Evolutionary conservation across 2,329 filamentous ascomycete species (phyloP), one percentile per base, ranked within the genome.

Genomic region (Purpureocillium lavendulum): DNA sequence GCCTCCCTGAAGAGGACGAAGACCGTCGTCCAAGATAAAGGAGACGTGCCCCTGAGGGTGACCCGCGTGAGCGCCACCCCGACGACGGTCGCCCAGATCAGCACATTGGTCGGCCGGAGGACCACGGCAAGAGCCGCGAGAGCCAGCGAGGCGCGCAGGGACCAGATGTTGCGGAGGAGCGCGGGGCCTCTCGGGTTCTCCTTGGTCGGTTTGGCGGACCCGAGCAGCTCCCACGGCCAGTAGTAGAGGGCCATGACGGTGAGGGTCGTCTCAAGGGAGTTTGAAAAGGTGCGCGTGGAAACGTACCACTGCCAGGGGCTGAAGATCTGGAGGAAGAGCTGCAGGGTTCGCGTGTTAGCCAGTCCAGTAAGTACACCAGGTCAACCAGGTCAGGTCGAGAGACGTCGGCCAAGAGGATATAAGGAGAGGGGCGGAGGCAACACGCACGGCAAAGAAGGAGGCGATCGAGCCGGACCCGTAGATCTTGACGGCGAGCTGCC

Each of bases 291-390:
- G 35, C 92, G 77, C 0, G 88, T 90, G 2, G 88, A 92, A 63
- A 84, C 92, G 62, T 92, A 97, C 86, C 87, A 97, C 59, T 96
- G 87, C 88, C 92, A 98, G 7, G 92, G 59, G 39, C 51, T 64
- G 40, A 58, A 53, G 18, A 62, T 50, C 30, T 62, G 56, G 26
- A 64, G 55, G 40, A 63, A 55, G 13, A 65, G 54, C 61, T 64
- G 36, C n/a, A 12, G 4, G 21, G 3, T 11, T 24, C 14, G n/a
- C n/a, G 24, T 13, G 30, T 24, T 26, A 30, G 28, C 7, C 21
- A n/a, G n/a, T n/a, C n/a, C n/a, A n/a, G n/a, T n/a, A 26, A 26
- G 21, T 5, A 5, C 21, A 26, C 21, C 5, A 26, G 21, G 21
- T 26, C 21, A 26, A 26, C n/a, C n/a, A n/a, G n/a, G n/a, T n/a